Evolutionary conservation across 345 rosid genomes (phyloP).

Genomic region (Fremontodendron californicum): DNA sequence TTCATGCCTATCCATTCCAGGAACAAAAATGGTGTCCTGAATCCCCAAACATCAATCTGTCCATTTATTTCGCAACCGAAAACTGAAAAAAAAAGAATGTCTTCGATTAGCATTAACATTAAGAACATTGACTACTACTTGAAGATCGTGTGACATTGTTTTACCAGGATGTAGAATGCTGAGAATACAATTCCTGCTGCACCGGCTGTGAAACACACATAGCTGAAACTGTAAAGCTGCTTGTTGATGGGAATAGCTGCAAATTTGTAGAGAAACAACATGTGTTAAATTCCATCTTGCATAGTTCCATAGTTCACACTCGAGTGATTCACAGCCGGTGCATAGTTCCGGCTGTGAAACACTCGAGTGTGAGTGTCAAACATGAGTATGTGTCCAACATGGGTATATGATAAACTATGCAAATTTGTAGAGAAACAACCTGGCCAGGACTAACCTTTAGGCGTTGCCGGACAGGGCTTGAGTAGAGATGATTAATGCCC

Average conservation of each 20-base stretch:
- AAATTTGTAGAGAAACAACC: too few relatives aligned
- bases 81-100: too few relatives aligned
- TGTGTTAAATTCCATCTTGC: background rate
- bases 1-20: constrained; percentile 77
- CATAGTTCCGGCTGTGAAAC: too few relatives aligned
- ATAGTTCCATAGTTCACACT: too few relatives aligned
- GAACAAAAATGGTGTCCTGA: constrained; percentile 47
- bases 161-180: constrained; percentile 51
- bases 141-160: background rate
- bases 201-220: constrained; percentile 61
- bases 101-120: too few relatives aligned
- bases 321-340: too few relatives aligned
- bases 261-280: background rate
- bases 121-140: too few relatives aligned
- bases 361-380: too few relatives aligned
- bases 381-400: too few relatives aligned
- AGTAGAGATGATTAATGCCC: constrained; percentile 60
- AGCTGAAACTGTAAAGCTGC: constrained; percentile 68
- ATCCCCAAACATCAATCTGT: constrained; percentile 62
- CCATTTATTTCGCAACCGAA: too few relatives aligned
- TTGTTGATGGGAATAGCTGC: constrained; percentile 75
- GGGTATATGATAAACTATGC: too few relatives aligned
- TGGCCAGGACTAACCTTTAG: constrained; percentile 47
- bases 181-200: constrained; percentile 63
- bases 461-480: constrained; percentile 51